Conservation (phyloP, 805 yeast species). For the Candida boidinii region DNA sequence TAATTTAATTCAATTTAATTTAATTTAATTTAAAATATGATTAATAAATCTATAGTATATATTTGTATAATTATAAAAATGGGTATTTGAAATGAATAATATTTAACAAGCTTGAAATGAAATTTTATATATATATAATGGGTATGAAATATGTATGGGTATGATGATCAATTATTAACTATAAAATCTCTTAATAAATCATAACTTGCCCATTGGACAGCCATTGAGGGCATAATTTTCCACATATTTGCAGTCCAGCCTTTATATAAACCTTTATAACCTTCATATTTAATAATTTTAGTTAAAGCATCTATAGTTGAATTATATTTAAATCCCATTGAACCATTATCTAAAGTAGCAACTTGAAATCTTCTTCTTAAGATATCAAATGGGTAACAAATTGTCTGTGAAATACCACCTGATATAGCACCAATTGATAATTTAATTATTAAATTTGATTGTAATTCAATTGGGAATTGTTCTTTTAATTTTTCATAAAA, state of each 20-base stretch:
- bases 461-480: conserved; percentile 24
- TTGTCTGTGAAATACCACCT: conserved; percentile 84
- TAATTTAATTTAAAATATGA: too few species aligned
- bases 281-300: conserved; percentile 66
- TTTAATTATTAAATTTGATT: conserved; percentile 38
- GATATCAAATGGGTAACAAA: conserved; percentile 88
- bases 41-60: too few species aligned
- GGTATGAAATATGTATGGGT: background rate
- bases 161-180: conserved; percentile 4
- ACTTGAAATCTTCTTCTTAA: conserved; percentile 88
- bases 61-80: too few species aligned
- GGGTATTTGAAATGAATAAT: too few species aligned
- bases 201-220: conserved; percentile 85
- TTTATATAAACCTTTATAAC: conserved; percentile 61
- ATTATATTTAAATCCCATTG: conserved; percentile 76
- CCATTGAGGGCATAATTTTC: conserved; percentile 93
- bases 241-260: conserved; percentile 75
- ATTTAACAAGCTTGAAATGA: background rate
- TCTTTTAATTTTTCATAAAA: conserved; percentile 79
- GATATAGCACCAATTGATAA: conserved; percentile 75
- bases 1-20: too few species aligned
- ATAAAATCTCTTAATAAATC: conserved; percentile 55
- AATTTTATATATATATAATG: background rate
- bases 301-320: conserved; percentile 67
- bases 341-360: conserved; percentile 67